These are phyloP conservation scores for Phialemonium atrogriseum DNA, from an alignment of 2,329 filamentous ascomycete species.

Conservation along the genomic window DNA sequence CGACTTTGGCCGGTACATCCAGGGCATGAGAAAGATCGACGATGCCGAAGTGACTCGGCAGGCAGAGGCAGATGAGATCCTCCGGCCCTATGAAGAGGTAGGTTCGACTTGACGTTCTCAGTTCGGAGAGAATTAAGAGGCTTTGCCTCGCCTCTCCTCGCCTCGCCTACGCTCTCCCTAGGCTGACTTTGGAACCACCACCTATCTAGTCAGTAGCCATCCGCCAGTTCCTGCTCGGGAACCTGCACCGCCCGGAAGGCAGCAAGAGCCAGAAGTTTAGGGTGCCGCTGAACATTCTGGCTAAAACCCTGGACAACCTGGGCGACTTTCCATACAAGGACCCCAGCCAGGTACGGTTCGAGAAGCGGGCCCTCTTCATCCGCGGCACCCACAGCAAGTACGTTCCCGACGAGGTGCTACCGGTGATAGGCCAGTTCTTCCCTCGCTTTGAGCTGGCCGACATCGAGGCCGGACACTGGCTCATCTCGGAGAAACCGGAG, in stretches of 20 bases:
- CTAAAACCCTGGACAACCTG: constrained; percentile 60
- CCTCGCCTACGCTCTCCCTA: constrained; percentile 7
- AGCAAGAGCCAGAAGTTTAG: constrained; percentile 55
- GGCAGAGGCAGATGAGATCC: constrained; percentile 71
- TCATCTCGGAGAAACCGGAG: constrained; percentile 81
- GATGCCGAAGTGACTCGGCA: constrained; percentile 57
- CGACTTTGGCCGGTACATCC: constrained; percentile 72
- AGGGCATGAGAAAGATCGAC: constrained; percentile 78
- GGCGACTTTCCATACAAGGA: constrained; percentile 84
- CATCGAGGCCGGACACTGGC: constrained; percentile 76
- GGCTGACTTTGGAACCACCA: constrained; percentile 1
- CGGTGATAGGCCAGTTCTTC: constrained; percentile 76
- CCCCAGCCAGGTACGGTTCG: constrained; percentile 58
- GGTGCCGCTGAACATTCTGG: constrained; percentile 67
- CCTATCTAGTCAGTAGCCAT: constrained; percentile 59
- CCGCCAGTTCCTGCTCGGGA: constrained; percentile 86
- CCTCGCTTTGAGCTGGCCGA: constrained; percentile 66
- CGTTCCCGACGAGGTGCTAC: constrained; percentile 70
- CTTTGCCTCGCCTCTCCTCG: no score
- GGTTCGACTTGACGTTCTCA: no score
- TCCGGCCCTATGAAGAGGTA: constrained; percentile 65
- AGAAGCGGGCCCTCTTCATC: constrained; percentile 74
- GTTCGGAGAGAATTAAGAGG: no score
- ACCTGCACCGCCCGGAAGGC: constrained; percentile 53
- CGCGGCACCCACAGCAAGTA: constrained; percentile 71